phyloP scores from a whole-genome alignment of 257 asterid species.

The Voacanga thouarsii region DNA sequence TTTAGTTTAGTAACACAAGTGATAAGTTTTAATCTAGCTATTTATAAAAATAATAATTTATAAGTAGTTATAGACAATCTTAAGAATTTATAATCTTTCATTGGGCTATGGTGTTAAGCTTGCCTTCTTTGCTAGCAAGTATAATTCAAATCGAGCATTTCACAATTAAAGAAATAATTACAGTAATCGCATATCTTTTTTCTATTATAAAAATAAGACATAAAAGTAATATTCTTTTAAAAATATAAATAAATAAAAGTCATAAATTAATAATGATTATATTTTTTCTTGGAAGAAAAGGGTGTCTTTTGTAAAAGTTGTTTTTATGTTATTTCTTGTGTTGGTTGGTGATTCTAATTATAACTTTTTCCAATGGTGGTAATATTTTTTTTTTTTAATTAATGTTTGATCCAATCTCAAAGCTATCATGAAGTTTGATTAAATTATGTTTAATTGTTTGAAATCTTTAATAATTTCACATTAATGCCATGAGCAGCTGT shows the following conservation, averaged over 20 bases:
- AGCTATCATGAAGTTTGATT: neutral
- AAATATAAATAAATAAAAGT: neutral
- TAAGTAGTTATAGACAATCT: too few relatives aligned
- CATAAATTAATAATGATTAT: neutral
- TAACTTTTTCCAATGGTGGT: slow-evolving; percentile 2
- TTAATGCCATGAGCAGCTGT: neutral
- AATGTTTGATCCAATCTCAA: neutral
- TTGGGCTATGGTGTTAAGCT: too few relatives aligned
- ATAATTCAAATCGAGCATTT: too few relatives aligned
- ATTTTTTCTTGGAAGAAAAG: neutral
- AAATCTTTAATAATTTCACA: neutral
- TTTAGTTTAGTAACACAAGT: too few relatives aligned
- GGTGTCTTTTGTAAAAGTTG: slow-evolving; percentile 1
- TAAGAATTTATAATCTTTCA: too few relatives aligned
- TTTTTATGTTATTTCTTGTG: slow-evolving; percentile 11
- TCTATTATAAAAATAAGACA: too few relatives aligned
- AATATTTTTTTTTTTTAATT: neutral
- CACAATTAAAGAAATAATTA: too few relatives aligned
- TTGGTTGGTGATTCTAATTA: slow-evolving; percentile 17
- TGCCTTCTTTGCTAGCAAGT: too few relatives aligned
- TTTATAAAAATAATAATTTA: too few relatives aligned
- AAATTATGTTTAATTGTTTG: too few relatives aligned
- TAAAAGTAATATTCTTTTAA: neutral
- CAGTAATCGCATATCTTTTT: too few relatives aligned
- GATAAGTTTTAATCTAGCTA: too few relatives aligned